phyloP scores from a whole-genome alignment of 2,329 filamentous ascomycete species.

The Teratosphaeria pseudoeucalypti region DNA sequence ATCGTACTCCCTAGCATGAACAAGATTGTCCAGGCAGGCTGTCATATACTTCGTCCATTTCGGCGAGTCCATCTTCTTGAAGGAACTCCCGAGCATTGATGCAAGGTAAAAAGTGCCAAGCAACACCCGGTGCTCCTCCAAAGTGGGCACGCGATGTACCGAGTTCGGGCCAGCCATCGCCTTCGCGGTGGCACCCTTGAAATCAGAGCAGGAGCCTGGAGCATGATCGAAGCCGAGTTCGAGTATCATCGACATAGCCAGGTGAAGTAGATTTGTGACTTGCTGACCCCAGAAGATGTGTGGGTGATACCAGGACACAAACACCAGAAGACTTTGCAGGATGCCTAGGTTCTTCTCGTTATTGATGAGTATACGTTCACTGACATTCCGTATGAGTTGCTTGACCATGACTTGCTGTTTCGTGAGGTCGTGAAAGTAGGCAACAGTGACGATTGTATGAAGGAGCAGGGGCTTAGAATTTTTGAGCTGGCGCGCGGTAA shows the following conservation, averaged over 20 bases:
- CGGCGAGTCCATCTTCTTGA: slow-evolving; percentile 20
- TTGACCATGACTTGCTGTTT: slow-evolving; percentile 18
- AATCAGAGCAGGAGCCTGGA: slow-evolving; percentile 5
- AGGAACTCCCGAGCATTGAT: slow-evolving; percentile 19
- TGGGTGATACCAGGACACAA: slow-evolving; percentile 16
- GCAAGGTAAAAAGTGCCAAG: slow-evolving; percentile 19
- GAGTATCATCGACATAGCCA: slow-evolving; percentile 18
- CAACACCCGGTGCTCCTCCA: slow-evolving; percentile 19
- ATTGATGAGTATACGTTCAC: slow-evolving; percentile 20
- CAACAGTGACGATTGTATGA: slow-evolving; percentile 20
- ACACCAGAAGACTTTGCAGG: slow-evolving; percentile 16
- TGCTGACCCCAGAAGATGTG: slow-evolving; percentile 23
- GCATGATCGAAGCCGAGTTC: slow-evolving; percentile 20
- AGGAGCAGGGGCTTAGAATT: slow-evolving; percentile 19
- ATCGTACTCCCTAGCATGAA: slow-evolving; percentile 14
- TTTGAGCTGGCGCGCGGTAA: slow-evolving; percentile 14
- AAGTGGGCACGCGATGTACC: slow-evolving; percentile 1
- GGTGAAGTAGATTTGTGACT: slow-evolving; percentile 18
- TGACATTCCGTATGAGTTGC: slow-evolving; percentile 20
- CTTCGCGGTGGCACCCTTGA: slow-evolving; percentile 11
- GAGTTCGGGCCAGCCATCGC: slow-evolving; percentile 4
- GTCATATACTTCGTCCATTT: slow-evolving; percentile 18
- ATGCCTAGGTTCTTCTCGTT: slow-evolving; percentile 22
- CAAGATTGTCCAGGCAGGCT: slow-evolving; percentile 13
- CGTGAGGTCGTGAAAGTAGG: slow-evolving; percentile 19